A percentile compares a stretch with the other conserved stretches of the same genome.
Conservation (phyloP, 345 rosid genomes). For the Aegle marmelos region DNA sequence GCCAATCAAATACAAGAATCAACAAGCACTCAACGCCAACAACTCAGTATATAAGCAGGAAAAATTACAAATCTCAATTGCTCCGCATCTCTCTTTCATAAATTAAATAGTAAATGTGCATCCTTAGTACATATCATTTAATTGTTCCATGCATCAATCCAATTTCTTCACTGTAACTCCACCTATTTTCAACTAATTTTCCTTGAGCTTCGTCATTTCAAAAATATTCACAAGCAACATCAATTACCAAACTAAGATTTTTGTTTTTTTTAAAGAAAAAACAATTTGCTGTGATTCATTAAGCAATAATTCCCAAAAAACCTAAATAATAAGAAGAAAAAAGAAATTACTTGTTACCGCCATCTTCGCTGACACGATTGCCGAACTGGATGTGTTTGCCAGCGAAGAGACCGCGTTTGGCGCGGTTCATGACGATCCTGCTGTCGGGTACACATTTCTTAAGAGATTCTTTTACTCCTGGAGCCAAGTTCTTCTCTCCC, state of each 20-base stretch:
- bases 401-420: constrained; percentile 84
- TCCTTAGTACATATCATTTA: not conserved
- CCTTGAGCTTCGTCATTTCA: not conserved
- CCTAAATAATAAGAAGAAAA: not conserved
- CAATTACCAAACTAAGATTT: not conserved
- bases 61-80: not conserved
- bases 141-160: not conserved
- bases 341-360: constrained; percentile 73
- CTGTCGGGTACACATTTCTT: constrained; percentile 66
- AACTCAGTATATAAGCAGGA: not conserved
- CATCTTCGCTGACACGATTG: constrained; percentile 84
- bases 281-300: not conserved
- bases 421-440: constrained; percentile 75
- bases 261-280: not conserved
- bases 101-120: not conserved
- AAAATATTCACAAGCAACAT: not conserved
- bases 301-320: not conserved
- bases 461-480: constrained; percentile 58
- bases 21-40: not conserved
- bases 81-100: not conserved
- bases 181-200: too few relatives aligned
- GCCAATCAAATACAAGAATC: not conserved
- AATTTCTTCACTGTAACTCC: not conserved
- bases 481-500: constrained; percentile 60
- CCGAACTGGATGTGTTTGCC: constrained; percentile 95